These are phyloP conservation scores for Durio zibethinus DNA, from an alignment of 345 rosid species.

Conservation along the genomic window DNA sequence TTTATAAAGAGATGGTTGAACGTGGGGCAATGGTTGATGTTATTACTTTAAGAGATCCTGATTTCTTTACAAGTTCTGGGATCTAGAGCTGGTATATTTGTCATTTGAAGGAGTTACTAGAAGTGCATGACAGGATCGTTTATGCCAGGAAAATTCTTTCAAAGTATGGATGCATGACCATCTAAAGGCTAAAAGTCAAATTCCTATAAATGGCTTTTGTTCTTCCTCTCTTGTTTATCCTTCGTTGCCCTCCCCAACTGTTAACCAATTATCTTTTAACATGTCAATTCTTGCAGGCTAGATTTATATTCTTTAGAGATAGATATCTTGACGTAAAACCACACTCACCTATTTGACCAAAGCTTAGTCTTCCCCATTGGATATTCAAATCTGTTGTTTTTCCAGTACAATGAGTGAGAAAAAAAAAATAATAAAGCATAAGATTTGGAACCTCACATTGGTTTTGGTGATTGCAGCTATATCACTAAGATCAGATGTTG, in stretches of 20 bases:
- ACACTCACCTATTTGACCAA: too few relatives aligned
- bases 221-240: neutral
- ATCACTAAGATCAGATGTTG: conserved; percentile 38
- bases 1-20: conserved; percentile 58
- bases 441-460: conserved; percentile 20
- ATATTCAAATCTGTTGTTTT: neutral
- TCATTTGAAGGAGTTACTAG: neutral
- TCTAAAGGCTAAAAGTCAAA: neutral
- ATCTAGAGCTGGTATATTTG: too few relatives aligned
- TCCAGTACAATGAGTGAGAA: neutral
- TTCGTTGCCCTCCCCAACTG: neutral
- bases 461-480: conserved; percentile 47
- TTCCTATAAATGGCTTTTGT: neutral
- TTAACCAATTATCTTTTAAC: too few relatives aligned
- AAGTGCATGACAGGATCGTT: neutral
- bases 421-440: conserved; percentile 31
- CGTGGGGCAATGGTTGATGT: conserved; percentile 50
- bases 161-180: neutral
- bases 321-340: too few relatives aligned
- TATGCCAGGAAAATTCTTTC: neutral
- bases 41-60: conserved; percentile 22
- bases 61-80: too few relatives aligned
- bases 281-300: too few relatives aligned
- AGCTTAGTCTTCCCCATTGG: too few relatives aligned
- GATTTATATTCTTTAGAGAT: too few relatives aligned